Conservation (phyloP, 2,329 filamentous ascomycete species). For the Verticillium zaregamsianum region DNA sequence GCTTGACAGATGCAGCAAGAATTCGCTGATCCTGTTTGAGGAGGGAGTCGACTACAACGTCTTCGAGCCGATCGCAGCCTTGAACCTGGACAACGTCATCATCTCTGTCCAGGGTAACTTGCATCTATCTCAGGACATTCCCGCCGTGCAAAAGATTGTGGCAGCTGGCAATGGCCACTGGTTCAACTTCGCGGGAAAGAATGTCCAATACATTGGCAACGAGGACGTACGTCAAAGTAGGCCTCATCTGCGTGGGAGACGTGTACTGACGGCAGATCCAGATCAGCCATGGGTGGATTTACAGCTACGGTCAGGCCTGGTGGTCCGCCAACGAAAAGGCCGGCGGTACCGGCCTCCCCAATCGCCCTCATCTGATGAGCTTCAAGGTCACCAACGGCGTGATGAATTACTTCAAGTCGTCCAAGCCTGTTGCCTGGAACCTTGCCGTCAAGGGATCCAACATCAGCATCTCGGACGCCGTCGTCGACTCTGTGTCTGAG, state of each 20-base stretch:
- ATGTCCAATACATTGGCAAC: constrained; percentile 27
- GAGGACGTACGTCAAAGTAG: constrained; percentile 21
- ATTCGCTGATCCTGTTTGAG: constrained; percentile 30
- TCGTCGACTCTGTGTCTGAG: constrained; percentile 32
- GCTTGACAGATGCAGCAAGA: constrained; percentile 28
- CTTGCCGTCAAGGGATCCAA: constrained; percentile 32
- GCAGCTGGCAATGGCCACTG: constrained; percentile 28
- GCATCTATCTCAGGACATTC: constrained; percentile 34
- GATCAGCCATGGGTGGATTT: constrained; percentile 33
- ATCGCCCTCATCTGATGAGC: constrained; percentile 34
- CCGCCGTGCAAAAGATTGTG: constrained; percentile 29
- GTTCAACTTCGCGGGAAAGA: constrained; percentile 29
- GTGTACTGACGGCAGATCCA: constrained; percentile 1
- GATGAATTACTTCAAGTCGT: constrained; percentile 34
- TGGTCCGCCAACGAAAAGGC: constrained; percentile 34
- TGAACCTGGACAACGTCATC: constrained; percentile 34
- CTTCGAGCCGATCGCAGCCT: constrained; percentile 31
- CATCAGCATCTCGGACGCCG: constrained; percentile 32
- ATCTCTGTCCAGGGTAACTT: constrained; percentile 38
- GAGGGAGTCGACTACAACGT: constrained; percentile 37
- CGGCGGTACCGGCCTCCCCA: constrained; percentile 30
- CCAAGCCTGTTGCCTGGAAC: constrained; percentile 39
- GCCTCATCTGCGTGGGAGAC: neutral
- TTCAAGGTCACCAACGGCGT: constrained; percentile 30
- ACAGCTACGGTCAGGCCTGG: constrained; percentile 40